A percentile compares a stretch with the other conserved stretches of the same genome.
phyloP scores from a whole-genome alignment of 352 stramenopile species.

The Plasmopara muralis region DNA sequence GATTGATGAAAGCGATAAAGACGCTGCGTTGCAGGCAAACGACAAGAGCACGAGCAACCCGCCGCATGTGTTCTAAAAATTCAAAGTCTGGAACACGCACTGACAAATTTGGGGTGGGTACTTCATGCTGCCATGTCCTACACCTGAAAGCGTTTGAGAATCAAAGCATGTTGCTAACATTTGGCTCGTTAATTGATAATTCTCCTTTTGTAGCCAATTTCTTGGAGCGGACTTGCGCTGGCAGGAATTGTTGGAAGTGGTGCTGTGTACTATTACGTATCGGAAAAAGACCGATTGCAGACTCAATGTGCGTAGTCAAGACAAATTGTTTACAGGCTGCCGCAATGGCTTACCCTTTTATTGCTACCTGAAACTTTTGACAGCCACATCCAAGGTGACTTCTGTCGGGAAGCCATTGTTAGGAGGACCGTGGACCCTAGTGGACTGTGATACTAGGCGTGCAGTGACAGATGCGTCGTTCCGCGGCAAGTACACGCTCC shows the following conservation, averaged over 20 bases:
- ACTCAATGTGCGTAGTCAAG: conserved; percentile 51
- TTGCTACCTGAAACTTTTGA: neutral
- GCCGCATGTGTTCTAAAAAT: conserved; percentile 37
- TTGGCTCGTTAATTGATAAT: conserved; percentile 1
- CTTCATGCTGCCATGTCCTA: neutral
- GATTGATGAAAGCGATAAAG: conserved; percentile 20
- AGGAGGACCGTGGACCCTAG: conserved; percentile 89
- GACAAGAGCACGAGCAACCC: neutral
- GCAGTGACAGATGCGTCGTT: conserved; percentile 89
- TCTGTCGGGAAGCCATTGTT: conserved; percentile 89
- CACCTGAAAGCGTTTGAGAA: too few relatives aligned
- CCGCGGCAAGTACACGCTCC: conserved; percentile 91
- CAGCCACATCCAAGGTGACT: conserved; percentile 80
- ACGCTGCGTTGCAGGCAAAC: conserved; percentile 12
- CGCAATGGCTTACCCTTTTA: neutral
- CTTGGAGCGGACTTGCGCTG: conserved; percentile 78
- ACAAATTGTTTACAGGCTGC: neutral
- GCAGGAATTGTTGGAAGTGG: conserved; percentile 61
- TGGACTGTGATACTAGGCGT: conserved; percentile 82
- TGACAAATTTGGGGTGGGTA: conserved; percentile 65
- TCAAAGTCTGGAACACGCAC: conserved; percentile 16
- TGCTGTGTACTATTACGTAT: conserved; percentile 85
- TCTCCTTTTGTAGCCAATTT: conserved; percentile 49
- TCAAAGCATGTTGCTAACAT: conserved; percentile 4
- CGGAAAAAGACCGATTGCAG: conserved; percentile 84